A percentile compares a stretch with the other conserved stretches of the same genome.
Conservation (phyloP, 768 basidiomycete species). For the Rhodotorula kratochvilovae region DNA sequence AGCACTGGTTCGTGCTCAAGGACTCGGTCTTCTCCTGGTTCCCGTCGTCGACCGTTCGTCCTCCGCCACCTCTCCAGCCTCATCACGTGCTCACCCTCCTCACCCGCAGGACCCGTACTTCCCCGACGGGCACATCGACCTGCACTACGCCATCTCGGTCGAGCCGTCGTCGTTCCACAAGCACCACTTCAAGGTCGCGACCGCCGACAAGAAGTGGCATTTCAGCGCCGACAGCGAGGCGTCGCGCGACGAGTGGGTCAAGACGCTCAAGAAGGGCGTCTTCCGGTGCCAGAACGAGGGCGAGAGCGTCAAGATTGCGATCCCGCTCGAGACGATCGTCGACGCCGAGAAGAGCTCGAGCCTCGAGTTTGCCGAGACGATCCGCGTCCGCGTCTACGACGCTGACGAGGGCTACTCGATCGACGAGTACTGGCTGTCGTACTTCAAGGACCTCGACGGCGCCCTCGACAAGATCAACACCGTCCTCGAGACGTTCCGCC, state of each 20-base stretch:
- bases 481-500: slow-evolving; percentile 56
- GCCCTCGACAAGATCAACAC: slow-evolving; percentile 78
- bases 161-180: slow-evolving; percentile 62
- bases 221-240: slow-evolving; percentile 74
- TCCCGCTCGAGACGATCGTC: slow-evolving; percentile 81
- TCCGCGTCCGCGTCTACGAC: slow-evolving; percentile 81
- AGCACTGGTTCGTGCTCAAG: slow-evolving; percentile 94
- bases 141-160: slow-evolving; percentile 87
- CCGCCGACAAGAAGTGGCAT: slow-evolving; percentile 69
- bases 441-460: slow-evolving; percentile 73
- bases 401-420: slow-evolving; percentile 61
- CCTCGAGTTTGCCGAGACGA: slow-evolving; percentile 84
- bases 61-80: neutral
- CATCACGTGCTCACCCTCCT: neutral
- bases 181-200: slow-evolving; percentile 74
- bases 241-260: slow-evolving; percentile 91
- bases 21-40: slow-evolving; percentile 97
- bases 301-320: slow-evolving; percentile 94
- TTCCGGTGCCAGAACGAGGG: slow-evolving; percentile 96
- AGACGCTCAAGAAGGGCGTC: slow-evolving; percentile 83
- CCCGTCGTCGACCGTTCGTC: slow-evolving; percentile 73
- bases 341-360: slow-evolving; percentile 83
- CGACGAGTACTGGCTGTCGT: slow-evolving; percentile 74
- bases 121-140: slow-evolving; percentile 88
- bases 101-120: slow-evolving; percentile 84